These are phyloP conservation scores for Cyclostephanos invisitatus DNA, from an alignment of 108 stramenopile species.

Conservation along the genomic window DNA sequence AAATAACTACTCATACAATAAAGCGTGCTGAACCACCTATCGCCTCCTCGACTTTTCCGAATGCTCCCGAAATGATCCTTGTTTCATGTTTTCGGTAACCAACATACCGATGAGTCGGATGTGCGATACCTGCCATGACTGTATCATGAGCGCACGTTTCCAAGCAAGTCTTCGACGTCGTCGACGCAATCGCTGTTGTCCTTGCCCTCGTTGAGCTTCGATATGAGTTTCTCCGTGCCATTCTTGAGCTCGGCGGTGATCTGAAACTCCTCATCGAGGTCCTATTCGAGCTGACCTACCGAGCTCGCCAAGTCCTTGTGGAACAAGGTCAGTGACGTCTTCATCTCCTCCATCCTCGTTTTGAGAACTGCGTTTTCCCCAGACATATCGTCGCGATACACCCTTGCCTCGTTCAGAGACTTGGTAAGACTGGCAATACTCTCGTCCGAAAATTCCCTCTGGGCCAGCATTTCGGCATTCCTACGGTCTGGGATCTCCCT, in stretches of 20 bases:
- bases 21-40: too few species aligned
- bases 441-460: not conserved
- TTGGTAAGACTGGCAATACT: not conserved
- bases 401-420: not conserved
- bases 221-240: not conserved
- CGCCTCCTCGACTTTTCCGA: not conserved
- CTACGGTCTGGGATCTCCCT: not conserved
- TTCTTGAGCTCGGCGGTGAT: conserved; percentile 4
- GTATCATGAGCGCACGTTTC: conserved; percentile 8
- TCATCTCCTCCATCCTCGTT: not conserved
- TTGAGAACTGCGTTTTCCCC: not conserved
- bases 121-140: conserved; percentile 8
- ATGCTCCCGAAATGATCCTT: not conserved
- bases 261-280: conserved; percentile 9
- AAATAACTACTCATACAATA: too few species aligned
- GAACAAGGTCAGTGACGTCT: not conserved
- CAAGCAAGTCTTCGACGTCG: conserved; percentile 1
- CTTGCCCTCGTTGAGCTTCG: not conserved
- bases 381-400: not conserved
- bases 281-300: not conserved
- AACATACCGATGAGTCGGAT: conserved; percentile 6
- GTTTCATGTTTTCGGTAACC: conserved; percentile 10
- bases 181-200: not conserved
- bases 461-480: not conserved
- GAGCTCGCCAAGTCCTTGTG: not conserved